These are phyloP conservation scores for Diaporthe sp. DNA, from an alignment of 2,329 filamentous ascomycete species.

Conservation along the genomic window DNA sequence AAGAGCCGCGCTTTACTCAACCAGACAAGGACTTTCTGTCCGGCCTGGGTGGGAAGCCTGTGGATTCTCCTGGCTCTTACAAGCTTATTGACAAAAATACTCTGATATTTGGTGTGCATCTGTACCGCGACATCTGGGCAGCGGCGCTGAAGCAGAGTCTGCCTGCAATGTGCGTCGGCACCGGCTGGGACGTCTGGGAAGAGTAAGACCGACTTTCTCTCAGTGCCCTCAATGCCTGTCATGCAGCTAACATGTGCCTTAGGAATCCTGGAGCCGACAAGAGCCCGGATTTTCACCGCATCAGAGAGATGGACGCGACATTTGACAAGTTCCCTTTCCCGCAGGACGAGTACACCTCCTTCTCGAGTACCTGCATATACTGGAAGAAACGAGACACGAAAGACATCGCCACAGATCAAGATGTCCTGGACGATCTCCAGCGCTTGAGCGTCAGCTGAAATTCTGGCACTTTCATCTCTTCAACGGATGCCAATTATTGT, in stretches of 20 bases:
- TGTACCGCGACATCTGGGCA: slow-evolving; percentile 67
- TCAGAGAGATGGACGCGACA: slow-evolving; percentile 49
- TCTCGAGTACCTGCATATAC: slow-evolving; percentile 57
- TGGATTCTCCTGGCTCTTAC: slow-evolving; percentile 67
- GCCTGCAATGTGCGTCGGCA: slow-evolving; percentile 71
- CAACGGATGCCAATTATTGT: neutral
- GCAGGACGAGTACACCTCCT: slow-evolving; percentile 53
- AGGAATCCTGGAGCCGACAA: slow-evolving; percentile 28
- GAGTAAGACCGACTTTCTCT: slow-evolving; percentile 50
- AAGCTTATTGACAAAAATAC: slow-evolving; percentile 59
- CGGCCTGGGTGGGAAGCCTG: slow-evolving; percentile 64
- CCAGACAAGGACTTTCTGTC: slow-evolving; percentile 65
- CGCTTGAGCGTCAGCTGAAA: slow-evolving; percentile 6
- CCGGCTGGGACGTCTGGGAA: slow-evolving; percentile 64
- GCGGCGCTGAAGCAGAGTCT: slow-evolving; percentile 58
- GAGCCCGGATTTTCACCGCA: slow-evolving; percentile 46
- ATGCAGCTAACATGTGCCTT: neutral
- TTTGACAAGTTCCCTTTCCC: slow-evolving; percentile 53
- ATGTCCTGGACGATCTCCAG: neutral
- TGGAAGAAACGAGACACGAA: slow-evolving; percentile 47
- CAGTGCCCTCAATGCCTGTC: too few relatives aligned
- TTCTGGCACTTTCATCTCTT: neutral
- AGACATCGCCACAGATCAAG: neutral
- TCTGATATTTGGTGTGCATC: slow-evolving; percentile 73
- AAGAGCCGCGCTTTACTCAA: slow-evolving; percentile 66